Evolutionary conservation across 495 filamentous ascomycete species (phyloP), one percentile per base, ranked within the genome.

Genomic region (Bacidia rubella): DNA sequence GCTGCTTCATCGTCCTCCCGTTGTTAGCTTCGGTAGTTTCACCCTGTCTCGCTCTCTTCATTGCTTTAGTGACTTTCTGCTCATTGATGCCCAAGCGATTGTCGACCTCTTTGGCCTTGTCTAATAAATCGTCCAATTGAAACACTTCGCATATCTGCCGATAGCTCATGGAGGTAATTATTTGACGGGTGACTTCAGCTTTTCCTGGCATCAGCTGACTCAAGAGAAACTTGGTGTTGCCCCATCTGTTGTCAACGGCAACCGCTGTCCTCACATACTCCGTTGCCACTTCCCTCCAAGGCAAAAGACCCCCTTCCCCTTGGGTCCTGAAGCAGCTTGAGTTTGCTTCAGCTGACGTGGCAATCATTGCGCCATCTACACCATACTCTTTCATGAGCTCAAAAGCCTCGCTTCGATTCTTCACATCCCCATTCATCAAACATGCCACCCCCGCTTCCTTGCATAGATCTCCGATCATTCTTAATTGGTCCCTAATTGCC

Each of bases 341-440:
- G 58, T 98, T 97, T 53, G 78, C 70, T 70, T 97, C 92, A 0
- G 92, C 92, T 5, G 84, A 74, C 2, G 85, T 90, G 11, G 92
- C 93, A 61, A 98, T 96, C 92, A 98, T 98, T 45, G 86, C 90
- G 12, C 90, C 92, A 59, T 97, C 92, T 2, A 84, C 86, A 3
- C 82, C 83, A 58, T 74, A 94, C 61, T 95, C 82, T 15, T 72
- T 45, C 49, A 86, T 79, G 17, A 97, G 67, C 49, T 72, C 62
- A 2, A 82, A 60, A 1, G 80, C 89, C 46, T 92, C 66, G 29
- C 81, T 78, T 27, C 84, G 73, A 15, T 70, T 74, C 17, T 75
- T 77, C 0, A 98, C 87, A 61, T 98, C 92, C 11, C 92, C 92
- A 62, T 98, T 98, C 81, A 95, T 89, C 11, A 96, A 64, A 60